phyloP scores from a whole-genome alignment of 768 basidiomycete species.

The Tylopilus vinaceipallidus region DNA sequence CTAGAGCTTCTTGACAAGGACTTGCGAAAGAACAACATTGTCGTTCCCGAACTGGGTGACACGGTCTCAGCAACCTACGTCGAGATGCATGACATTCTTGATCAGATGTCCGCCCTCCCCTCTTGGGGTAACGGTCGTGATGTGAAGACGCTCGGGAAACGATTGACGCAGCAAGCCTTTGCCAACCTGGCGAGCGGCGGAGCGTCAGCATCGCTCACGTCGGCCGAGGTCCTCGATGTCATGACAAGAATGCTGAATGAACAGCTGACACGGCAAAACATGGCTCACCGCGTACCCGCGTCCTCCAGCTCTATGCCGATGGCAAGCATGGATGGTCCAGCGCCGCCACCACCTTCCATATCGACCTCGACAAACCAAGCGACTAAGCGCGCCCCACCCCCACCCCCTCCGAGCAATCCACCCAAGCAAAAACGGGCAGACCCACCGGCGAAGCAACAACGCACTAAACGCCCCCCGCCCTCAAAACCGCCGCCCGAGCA shows the following conservation, averaged over 20 bases:
- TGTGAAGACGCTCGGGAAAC: conserved; percentile 51
- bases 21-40: conserved; percentile 43
- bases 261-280: conserved; percentile 19
- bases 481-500: neutral
- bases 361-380: conserved; percentile 17
- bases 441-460: neutral
- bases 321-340: conserved; percentile 20
- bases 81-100: conserved; percentile 40
- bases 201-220: conserved; percentile 23
- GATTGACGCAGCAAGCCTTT: conserved; percentile 44
- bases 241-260: conserved; percentile 22
- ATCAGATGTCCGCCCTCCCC: conserved; percentile 42
- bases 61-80: neutral
- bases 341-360: conserved; percentile 22
- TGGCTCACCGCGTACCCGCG: neutral
- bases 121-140: conserved; percentile 75
- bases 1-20: conserved; percentile 49
- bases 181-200: conserved; percentile 20
- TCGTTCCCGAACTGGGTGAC: conserved; percentile 34
- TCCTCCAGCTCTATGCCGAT: conserved; percentile 12
- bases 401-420: conserved; percentile 11
- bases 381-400: conserved; percentile 22
- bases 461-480: neutral
- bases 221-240: conserved; percentile 30
- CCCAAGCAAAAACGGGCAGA: conserved; percentile 6